Base-by-base conservation (phyloP, 176 grass and related monocot species). In the Hyparrhenia diplandra region DNA sequence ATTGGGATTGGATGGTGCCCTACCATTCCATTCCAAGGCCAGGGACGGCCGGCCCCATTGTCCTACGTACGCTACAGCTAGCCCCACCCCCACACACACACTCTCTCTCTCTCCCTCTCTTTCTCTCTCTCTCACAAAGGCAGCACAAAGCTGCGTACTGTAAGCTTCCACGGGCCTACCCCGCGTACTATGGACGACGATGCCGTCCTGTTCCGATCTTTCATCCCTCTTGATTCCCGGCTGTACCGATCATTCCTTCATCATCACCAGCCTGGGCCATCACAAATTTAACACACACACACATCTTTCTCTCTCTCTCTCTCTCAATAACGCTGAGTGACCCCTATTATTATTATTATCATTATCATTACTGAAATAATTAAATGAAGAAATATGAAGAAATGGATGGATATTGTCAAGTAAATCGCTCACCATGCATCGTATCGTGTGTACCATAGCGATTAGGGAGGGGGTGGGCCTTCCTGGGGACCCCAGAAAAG, bases 231-330 rank as follows among this genome's bases (percentile, higher is more conserved):
- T 37, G 65, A 85, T 82, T 82, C 45, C 87, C 87, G 83, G 83
- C 65, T 89, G 87, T 82, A 89, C 73, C 78, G 64, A 89, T 89
- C 72, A 82, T 81, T 85, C 87, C 9, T 76, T 65, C 82, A 85
- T 81, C 87, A 82, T 81, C 87, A 62, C 52, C 70, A 63, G 41
- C 40, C 61, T 29, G 62, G 39, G 58, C 29, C 60, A 52, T 74
- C 31, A 35, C 28, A 51, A 74, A 89, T 54, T 85, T 75, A 80
- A 85, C 76, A 24, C 54, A 27, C 1, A n/a, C n/a, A n/a, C n/a
- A n/a, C n/a, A n/a, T 37, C 36, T 6, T 6, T 37, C 36, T 6
- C 36, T 37, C 36, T 8, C 37, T 64, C 83, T 70, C 66, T 71
- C 71, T 73, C 84, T 79, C 78, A 80, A 71, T 73, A 84, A 74